A percentile compares a stretch with the other conserved stretches of the same genome.
Evolutionary conservation across 78 protist species (phyloP).

Genomic region (Dictyostelium citrinum): DNA sequence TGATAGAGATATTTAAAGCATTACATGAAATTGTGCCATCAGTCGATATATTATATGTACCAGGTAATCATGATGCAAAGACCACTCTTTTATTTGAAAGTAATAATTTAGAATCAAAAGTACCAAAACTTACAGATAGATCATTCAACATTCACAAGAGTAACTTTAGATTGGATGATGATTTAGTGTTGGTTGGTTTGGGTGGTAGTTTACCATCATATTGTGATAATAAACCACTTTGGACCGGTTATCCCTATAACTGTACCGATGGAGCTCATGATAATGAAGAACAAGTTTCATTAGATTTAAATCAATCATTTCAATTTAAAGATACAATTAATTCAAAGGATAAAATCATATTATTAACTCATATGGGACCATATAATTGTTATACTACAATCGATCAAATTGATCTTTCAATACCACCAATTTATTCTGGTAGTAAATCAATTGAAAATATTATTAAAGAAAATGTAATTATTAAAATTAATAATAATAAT

Average conservation of each 20-base stretch:
- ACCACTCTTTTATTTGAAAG: slow-evolving; percentile 10
- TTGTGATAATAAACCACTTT: slow-evolving; percentile 13
- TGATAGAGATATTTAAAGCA: background rate
- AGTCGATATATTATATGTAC: slow-evolving; percentile 6
- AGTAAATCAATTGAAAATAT: slow-evolving; percentile 25
- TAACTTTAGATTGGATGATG: slow-evolving; percentile 10
- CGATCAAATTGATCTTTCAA: slow-evolving; percentile 5
- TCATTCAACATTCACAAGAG: slow-evolving; percentile 15
- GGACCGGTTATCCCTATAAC: slow-evolving; percentile 59
- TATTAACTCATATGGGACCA: slow-evolving; percentile 70
- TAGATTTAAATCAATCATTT: background rate
- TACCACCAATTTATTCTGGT: slow-evolving; percentile 23
- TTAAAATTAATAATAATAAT: no score
- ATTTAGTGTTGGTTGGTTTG: slow-evolving; percentile 27
- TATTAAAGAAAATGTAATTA: slow-evolving; percentile 20
- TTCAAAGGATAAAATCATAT: slow-evolving; percentile 22
- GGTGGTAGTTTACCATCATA: slow-evolving; percentile 59
- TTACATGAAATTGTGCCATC: slow-evolving; percentile 9
- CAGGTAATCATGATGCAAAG: slow-evolving; percentile 70
- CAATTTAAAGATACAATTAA: background rate
- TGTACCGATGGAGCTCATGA: background rate
- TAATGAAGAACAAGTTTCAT: background rate
- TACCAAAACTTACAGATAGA: background rate
- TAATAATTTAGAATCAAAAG: background rate
- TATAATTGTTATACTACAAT: slow-evolving; percentile 23